Base-by-base conservation (phyloP, 208 protist genomes). In the Acanthamoeba pearcei region DNA sequence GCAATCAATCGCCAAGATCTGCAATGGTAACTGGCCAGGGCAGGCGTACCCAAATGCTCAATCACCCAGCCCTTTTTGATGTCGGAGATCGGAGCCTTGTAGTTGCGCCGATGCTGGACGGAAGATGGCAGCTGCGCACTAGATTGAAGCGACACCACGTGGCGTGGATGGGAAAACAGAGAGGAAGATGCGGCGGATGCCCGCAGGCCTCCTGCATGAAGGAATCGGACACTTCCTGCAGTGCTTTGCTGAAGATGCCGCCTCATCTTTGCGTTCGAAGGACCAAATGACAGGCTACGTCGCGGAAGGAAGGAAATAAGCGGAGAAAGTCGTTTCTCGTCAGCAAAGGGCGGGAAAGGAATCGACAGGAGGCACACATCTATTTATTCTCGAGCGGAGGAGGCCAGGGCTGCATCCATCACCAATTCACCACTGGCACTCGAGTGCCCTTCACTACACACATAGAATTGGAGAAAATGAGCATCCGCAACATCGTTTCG, bases 51-150 rank as follows among this genome's bases (percentile, higher is more conserved):
- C 32, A 83, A 55, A 27, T 83, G 74, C 19, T 83, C 74, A 38
- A 83, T 83, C 17, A 83, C 74, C 74, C 74, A 83, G 29, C 74
- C 74, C 74, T 83, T 83, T 38, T 55, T 83, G 74, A 83, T 83
- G 38, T 83, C 74, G 38, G 74, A n/a, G 10, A 83, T 53, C 38
- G 74, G 74, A 3, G 74, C 74, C 42, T 83, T 83, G 42, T 83
- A 83, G 42, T 83, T 53, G 38, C 74, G 74, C 72, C 24, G 15
- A 6, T 74, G 66, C 60, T 22, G 60, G 60, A 66, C 60, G 22
- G 60, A 66, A n/a, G 60, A 66, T 66, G 60, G 60, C 60, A 66
- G 60, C 8, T 66, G 60, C 22, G 0, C 19, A n/a, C 70, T 42
- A 0, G 70, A 35, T 78, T 46, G 70, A 4, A 46, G 38, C 8